These are phyloP conservation scores for Rehmannia glutinosa DNA, from an alignment of 257 asterid genomes.

Conservation along the genomic window DNA sequence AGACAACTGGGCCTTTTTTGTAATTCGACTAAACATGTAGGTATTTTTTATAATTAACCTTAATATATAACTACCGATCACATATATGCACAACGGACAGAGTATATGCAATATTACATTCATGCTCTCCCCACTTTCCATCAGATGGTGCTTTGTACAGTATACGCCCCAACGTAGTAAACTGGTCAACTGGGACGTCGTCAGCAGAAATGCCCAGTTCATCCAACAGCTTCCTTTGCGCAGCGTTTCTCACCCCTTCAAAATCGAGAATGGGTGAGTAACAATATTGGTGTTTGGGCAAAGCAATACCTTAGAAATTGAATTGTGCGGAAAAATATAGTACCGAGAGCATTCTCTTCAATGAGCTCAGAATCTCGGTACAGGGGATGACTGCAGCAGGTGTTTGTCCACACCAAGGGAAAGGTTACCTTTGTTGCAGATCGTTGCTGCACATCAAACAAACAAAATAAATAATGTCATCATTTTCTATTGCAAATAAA, in stretches of 20 bases:
- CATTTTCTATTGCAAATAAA: background rate
- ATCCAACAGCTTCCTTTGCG: slow-evolving; percentile 77
- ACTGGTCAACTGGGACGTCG: slow-evolving; percentile 65
- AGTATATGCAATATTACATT: slow-evolving; percentile 36
- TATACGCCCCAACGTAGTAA: slow-evolving; percentile 64
- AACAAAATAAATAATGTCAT: background rate
- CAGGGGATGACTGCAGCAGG: slow-evolving; percentile 87
- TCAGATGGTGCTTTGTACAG: slow-evolving; percentile 83
- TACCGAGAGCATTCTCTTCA: slow-evolving; percentile 64
- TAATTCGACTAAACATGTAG: no score
- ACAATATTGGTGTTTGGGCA: background rate
- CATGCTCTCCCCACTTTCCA: slow-evolving; percentile 90
- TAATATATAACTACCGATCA: no score
- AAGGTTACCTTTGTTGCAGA: slow-evolving; percentile 82
- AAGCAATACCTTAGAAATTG: background rate
- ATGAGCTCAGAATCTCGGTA: slow-evolving; percentile 73
- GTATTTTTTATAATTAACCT: no score
- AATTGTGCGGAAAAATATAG: background rate
- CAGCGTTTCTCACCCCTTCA: slow-evolving; percentile 77
- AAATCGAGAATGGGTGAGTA: background rate
- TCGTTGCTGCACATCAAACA: slow-evolving; percentile 51
- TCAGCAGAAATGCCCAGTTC: slow-evolving; percentile 72
- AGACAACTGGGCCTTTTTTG: no score
- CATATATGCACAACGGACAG: background rate
- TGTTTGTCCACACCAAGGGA: slow-evolving; percentile 84